Evolutionary conservation across 2,329 filamentous ascomycete genomes (phyloP), one percentile per base, ranked within the genome.

Genomic region (Coniella lustricola): DNA sequence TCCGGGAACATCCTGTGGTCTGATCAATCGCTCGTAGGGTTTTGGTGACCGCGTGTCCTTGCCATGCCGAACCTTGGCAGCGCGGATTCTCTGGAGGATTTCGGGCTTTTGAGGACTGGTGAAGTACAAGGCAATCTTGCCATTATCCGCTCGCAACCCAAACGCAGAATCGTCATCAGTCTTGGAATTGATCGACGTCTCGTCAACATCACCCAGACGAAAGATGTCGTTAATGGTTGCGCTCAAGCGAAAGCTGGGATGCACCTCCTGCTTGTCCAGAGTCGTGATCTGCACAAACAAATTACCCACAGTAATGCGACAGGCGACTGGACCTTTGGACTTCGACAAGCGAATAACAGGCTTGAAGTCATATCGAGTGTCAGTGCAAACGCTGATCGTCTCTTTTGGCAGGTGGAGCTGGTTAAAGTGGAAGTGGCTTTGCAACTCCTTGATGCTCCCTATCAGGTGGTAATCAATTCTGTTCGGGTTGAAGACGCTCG

Each of bases 81-180:
- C 70, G 31, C 80, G 75, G 46, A 86, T 81, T 10, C 77, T 76
- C 61, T 81, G 76, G 3, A 86, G 67, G 17, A 86, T 73, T 52
- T 85, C 82, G 7, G 68, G 60, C 60, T 82, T 84, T 59, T 77
- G 79, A 1, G 79, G 71, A 55, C 82, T 85, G 16, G 81, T 82
- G 61, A 86, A 86, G 59, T 81, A 84, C 81, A 86, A 84, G 46
- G 84, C 76, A 43, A 84, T 81, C 63, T 82, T 84, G 56, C 82
- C 82, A 54, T 80, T 82, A 56, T 86, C 82, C 3, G 81, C 81
- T 43, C 81, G 73, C 22, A 86, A 66, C 1, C 81, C 82, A 61
- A 86, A 86, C 1, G 81, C 77, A 3, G 77, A 79, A 54, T 85
- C 81, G 50, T 85, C 81, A 50, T 84, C 82, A 0, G 76, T 77